These are phyloP conservation scores for Biscogniauxia marginata DNA, from an alignment of 2,329 filamentous ascomycete genomes.

Conservation along the genomic window DNA sequence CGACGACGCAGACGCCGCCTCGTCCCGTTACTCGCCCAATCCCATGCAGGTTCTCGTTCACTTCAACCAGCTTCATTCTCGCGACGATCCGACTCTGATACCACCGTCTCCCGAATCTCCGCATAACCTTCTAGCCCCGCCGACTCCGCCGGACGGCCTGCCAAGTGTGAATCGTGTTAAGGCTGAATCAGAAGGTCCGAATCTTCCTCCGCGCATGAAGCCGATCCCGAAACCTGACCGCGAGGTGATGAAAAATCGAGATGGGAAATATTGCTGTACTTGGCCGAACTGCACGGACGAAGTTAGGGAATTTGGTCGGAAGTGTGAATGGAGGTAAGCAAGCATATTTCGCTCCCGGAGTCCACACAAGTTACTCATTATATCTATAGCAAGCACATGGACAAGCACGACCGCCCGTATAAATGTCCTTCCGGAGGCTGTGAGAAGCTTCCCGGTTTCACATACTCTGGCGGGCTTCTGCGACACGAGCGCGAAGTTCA, in stretches of 20 bases:
- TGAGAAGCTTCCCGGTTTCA: conserved; percentile 90
- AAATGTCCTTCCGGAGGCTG: conserved; percentile 80
- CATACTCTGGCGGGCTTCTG: conserved; percentile 86
- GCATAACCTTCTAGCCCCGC: conserved; percentile 12
- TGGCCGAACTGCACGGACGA: conserved; percentile 67
- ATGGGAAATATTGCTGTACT: conserved; percentile 77
- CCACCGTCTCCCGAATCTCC: conserved; percentile 17
- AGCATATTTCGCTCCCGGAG: no score
- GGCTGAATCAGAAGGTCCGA: conserved; percentile 14
- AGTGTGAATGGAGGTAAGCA: conserved; percentile 94
- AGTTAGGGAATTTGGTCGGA: conserved; percentile 67
- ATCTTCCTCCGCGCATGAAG: conserved; percentile 43
- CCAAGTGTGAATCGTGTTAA: background rate
- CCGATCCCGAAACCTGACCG: conserved; percentile 60
- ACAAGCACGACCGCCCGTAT: conserved; percentile 94
- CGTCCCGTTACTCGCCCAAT: conserved; percentile 25
- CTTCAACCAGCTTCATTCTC: conserved; percentile 37
- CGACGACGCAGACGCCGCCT: background rate
- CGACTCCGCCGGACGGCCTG: conserved; percentile 11
- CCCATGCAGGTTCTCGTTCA: conserved; percentile 43
- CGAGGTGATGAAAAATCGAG: conserved; percentile 57
- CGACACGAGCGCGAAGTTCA: conserved; percentile 94
- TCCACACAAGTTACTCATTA: no score
- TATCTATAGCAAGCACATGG: conserved; percentile 88
- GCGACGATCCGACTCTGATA: conserved; percentile 33